Conservation (phyloP, 2,329 filamentous ascomycete genomes). For the Diplocarpon mali region DNA sequence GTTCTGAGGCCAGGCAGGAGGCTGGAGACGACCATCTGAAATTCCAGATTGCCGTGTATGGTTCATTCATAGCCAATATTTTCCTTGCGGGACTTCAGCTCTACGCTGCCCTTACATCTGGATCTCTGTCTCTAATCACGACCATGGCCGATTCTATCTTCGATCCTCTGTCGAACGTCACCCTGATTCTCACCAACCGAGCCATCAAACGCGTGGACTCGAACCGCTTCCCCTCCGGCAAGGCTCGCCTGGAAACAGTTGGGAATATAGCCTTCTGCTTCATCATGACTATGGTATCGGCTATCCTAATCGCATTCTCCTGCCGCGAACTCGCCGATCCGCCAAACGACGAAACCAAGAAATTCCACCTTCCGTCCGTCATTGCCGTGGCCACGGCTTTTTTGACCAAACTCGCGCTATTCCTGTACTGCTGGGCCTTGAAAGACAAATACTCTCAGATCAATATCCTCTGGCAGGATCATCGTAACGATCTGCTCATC, state of each 20-base stretch:
- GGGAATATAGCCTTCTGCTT: conserved; percentile 97
- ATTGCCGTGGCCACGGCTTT: conserved; percentile 81
- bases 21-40: conserved; percentile 72
- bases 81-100: conserved; percentile 70
- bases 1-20: conserved; percentile 64
- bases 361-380: conserved; percentile 72
- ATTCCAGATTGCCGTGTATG: conserved; percentile 54
- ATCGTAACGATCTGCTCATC: conserved; percentile 94
- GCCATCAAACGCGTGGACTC: conserved; percentile 82
- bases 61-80: conserved; percentile 70
- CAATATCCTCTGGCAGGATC: conserved; percentile 89
- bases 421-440: conserved; percentile 85
- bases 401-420: conserved; percentile 68
- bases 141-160: conserved; percentile 96
- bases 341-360: conserved; percentile 37
- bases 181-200: conserved; percentile 75
- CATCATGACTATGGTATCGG: conserved; percentile 84
- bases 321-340: conserved; percentile 53
- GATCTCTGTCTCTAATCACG: conserved; percentile 91
- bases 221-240: conserved; percentile 79
- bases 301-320: conserved; percentile 87
- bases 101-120: conserved; percentile 76
- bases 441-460: conserved; percentile 88
- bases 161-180: conserved; percentile 82
- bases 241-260: conserved; percentile 86